Percentiles rank a stretch among this genome's conserved stretches.
Conservation (phyloP, 176 grass and related monocot genomes). For the Microstegium vimineum region DNA sequence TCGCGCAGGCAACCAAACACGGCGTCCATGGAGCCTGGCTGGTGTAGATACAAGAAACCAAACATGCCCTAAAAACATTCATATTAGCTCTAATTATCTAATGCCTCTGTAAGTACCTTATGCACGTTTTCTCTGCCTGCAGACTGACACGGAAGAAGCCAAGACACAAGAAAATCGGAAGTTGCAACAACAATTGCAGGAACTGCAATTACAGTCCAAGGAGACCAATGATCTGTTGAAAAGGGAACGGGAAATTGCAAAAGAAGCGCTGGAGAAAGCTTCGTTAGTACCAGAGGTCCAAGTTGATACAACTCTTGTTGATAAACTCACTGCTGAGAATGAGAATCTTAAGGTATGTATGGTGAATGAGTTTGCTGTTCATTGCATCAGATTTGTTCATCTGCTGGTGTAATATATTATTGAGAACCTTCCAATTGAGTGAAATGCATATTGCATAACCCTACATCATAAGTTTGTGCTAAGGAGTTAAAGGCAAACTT, state of each 20-base stretch:
- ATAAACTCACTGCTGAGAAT: slow-evolving; percentile 89
- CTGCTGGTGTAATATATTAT: slow-evolving; percentile 7
- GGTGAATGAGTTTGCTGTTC: slow-evolving; percentile 6
- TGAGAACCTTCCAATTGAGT: neutral
- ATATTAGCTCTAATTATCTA: slow-evolving; percentile 9
- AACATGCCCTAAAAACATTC: neutral
- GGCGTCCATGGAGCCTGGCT: neutral
- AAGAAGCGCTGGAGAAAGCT: slow-evolving; percentile 54
- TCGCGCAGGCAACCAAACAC: neutral
- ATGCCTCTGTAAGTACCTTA: neutral
- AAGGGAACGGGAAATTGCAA: slow-evolving; percentile 60
- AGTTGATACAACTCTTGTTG: slow-evolving; percentile 68
- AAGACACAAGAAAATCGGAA: slow-evolving; percentile 81
- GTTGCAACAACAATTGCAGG: slow-evolving; percentile 71
- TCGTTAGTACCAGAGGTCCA: slow-evolving; percentile 64
- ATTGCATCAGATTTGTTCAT: slow-evolving; percentile 14
- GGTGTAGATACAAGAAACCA: neutral
- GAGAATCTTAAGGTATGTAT: slow-evolving; percentile 73
- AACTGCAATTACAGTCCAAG: slow-evolving; percentile 62
- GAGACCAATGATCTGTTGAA: slow-evolving; percentile 66
- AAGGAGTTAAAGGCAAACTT: slow-evolving; percentile 9
- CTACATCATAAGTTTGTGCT: neutral
- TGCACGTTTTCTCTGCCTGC: slow-evolving; percentile 28
- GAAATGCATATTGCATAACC: neutral
- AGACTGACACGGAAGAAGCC: slow-evolving; percentile 86